phyloP scores from a whole-genome alignment of 805 yeast species.

The Metschnikowia lochheadii region DNA sequence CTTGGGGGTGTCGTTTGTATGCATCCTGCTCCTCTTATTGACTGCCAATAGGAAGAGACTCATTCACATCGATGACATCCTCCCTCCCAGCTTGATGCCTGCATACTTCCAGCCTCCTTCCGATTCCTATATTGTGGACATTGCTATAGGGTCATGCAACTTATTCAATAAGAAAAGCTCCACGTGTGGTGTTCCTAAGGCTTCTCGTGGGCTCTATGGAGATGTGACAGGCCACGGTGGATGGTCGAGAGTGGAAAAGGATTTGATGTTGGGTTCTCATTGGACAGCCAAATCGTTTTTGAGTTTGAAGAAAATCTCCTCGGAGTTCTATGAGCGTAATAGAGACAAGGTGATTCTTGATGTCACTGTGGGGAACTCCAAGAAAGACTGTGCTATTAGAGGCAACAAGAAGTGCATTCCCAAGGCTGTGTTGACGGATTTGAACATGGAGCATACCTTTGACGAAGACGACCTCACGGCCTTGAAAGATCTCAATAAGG shows the following conservation, averaged over 20 bases:
- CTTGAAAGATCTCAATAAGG: constrained; percentile 7
- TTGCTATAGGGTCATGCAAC: constrained; percentile 35
- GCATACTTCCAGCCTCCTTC: constrained; percentile 40
- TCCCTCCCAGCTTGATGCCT: constrained; percentile 24
- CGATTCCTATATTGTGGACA: constrained; percentile 39
- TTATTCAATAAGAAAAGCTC: constrained; percentile 7
- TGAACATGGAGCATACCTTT: constrained; percentile 23
- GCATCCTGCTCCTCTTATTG: constrained; percentile 25
- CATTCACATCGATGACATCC: constrained; percentile 21
- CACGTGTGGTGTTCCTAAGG: constrained; percentile 13
- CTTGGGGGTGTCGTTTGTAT: constrained; percentile 13
- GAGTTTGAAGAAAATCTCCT: constrained; percentile 25
- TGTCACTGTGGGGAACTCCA: constrained; percentile 35
- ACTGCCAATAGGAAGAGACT: constrained; percentile 40
- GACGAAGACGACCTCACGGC: constrained; percentile 22
- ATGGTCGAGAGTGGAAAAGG: constrained; percentile 46
- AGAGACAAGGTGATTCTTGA: constrained; percentile 35
- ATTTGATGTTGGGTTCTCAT: constrained; percentile 40
- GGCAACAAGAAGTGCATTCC: constrained; percentile 37
- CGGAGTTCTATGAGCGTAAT: constrained; percentile 17
- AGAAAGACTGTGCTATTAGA: constrained; percentile 28
- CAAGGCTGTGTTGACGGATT: constrained; percentile 25
- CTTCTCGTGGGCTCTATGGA: constrained; percentile 12
- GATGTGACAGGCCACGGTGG: constrained; percentile 19
- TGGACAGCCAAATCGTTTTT: constrained; percentile 43